Base-by-base conservation (phyloP, 2,329 filamentous ascomycete species). In the Exophiala sp. region DNA sequence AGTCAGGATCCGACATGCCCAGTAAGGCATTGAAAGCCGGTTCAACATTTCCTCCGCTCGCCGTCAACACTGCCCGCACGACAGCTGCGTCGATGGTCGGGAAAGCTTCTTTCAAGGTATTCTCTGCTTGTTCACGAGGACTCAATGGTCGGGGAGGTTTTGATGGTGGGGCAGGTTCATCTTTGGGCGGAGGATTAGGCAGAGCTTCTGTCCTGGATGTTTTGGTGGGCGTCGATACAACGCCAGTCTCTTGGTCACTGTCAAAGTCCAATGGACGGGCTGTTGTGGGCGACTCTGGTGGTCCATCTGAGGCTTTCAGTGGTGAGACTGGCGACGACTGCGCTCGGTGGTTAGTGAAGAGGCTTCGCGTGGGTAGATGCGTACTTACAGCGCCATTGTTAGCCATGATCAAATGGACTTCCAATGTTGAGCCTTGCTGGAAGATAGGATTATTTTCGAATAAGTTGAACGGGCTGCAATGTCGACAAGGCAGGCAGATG, bases 21-120 rank as follows among this genome's bases (percentile, higher is more conserved):
- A 99, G 79, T 40, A 99, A 80, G 34, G 94, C 94, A 73, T 96
- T 94, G 75, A 99, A 99, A 11, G 94, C 92, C 32, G 90, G 88
- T 71, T 99, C 94, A 44, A 97, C 85, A 65, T 87, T 84, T 55
- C 91, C 92, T 54, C 85, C 81, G 69, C 94, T 97, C 11, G 94
- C 94, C 20, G 82, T 80, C 60, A 99, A 75, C 0, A 99, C 88
- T 29, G 94, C 94, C 71, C 86, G 95, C 70, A 99, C 82, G 43
- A 99, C 87, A 41, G 83, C 71, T 6, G 75, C 69, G 50, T 99
- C 94, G 57, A 96, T 88, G 51, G 77, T 81, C 0, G 94, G 94
- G 65, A 99, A 99, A 0, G 94, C 94, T 71, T 99, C 94, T 70
- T 89, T 92, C 52, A 99, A 78, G 3, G 91, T 96, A 65, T 83